These are phyloP conservation scores for Colletotrichum filicis DNA, from an alignment of 2,329 filamentous ascomycete genomes.

Conservation along the genomic window DNA sequence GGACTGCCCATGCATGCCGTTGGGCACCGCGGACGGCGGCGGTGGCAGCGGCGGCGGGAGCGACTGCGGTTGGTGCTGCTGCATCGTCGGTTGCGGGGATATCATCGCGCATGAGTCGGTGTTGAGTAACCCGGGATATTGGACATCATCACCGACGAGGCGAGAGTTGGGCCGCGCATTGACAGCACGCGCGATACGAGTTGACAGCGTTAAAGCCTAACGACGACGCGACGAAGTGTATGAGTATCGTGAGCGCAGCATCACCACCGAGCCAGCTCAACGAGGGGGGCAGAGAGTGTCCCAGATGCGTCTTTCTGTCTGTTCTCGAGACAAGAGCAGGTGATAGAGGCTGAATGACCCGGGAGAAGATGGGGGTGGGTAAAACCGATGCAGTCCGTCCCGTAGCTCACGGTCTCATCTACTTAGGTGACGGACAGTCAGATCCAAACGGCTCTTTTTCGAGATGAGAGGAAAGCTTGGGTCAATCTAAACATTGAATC, in stretches of 20 bases:
- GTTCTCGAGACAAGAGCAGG: not conserved
- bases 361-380: not conserved
- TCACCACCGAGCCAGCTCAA: not conserved
- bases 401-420: not conserved
- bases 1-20: slow-evolving; percentile 21
- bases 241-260: not conserved
- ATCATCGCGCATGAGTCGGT: slow-evolving; percentile 26
- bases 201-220: not conserved
- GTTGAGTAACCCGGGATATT: not conserved
- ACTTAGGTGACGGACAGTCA: not conserved
- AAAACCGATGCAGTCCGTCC: not conserved
- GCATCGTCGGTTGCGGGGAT: slow-evolving; percentile 15
- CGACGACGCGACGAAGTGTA: slow-evolving; percentile 14
- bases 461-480: slow-evolving; percentile 19
- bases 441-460: slow-evolving; percentile 11
- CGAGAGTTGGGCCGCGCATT: slow-evolving; percentile 8
- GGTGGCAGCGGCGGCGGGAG: not conserved
- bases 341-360: not conserved
- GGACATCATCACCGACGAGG: slow-evolving; percentile 20
- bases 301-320: not conserved
- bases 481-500: slow-evolving; percentile 15
- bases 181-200: slow-evolving; percentile 7
- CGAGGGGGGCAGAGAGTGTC: not conserved
- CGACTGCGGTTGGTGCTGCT: slow-evolving; percentile 12
- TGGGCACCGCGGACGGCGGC: not conserved